phyloP scores from a whole-genome alignment of 257 asterid genomes.

The Marsdenia floribunda region DNA sequence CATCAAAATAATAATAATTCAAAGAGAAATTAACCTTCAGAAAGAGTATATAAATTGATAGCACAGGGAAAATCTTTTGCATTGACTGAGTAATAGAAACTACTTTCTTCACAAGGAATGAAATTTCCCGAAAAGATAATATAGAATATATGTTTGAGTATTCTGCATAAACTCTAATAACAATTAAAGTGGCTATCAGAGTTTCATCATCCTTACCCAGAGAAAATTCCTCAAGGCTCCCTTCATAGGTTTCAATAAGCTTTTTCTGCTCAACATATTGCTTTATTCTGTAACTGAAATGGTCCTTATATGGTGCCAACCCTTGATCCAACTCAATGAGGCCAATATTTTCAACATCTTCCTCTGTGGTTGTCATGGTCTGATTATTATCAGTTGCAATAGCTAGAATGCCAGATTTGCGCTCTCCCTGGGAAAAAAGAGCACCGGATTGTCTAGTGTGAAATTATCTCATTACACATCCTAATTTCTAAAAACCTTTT shows the following conservation, averaged over 20 bases:
- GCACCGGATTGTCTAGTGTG: slow-evolving; percentile 6
- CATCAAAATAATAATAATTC: slow-evolving; percentile 2
- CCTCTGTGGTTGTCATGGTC: slow-evolving; percentile 36
- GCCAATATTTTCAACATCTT: slow-evolving; percentile 42
- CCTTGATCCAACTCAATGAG: slow-evolving; percentile 54
- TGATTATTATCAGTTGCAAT: slow-evolving; percentile 39
- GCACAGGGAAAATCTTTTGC: background rate
- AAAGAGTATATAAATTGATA: background rate
- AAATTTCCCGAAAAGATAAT: background rate
- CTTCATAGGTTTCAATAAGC: slow-evolving; percentile 71
- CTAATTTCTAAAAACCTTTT: background rate
- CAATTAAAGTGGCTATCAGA: slow-evolving; percentile 1
- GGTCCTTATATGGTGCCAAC: slow-evolving; percentile 65
- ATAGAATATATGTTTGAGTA: background rate
- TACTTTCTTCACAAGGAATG: background rate
- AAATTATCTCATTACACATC: background rate
- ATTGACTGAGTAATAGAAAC: slow-evolving; percentile 1
- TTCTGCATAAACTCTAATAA: background rate
- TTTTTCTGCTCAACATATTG: slow-evolving; percentile 56
- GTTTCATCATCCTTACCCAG: slow-evolving; percentile 52
- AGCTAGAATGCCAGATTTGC: slow-evolving; percentile 40
- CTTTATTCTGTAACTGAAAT: slow-evolving; percentile 61
- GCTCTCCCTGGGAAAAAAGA: slow-evolving; percentile 33
- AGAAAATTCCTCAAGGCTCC: slow-evolving; percentile 74
- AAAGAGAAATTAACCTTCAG: background rate